These are phyloP conservation scores for Lepidopterella palustris DNA, from an alignment of 495 filamentous ascomycete species.

Conservation along the genomic window DNA sequence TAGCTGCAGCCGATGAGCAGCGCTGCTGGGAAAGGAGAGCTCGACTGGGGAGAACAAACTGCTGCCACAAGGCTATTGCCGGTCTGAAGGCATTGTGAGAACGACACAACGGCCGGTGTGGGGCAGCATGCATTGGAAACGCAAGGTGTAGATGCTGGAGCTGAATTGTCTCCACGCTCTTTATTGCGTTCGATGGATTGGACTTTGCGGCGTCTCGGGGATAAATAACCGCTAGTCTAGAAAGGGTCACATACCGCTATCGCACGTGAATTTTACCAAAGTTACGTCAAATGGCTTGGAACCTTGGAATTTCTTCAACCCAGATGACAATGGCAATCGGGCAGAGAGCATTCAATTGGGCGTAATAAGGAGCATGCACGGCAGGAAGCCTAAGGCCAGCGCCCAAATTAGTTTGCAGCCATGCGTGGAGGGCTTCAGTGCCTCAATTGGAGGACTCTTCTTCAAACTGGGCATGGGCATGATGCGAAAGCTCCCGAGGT, in stretches of 20 bases:
- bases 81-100: slow-evolving; percentile 20
- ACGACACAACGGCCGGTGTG: slow-evolving; percentile 7
- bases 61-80: slow-evolving; percentile 23
- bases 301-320: too few species aligned
- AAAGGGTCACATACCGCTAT: too few species aligned
- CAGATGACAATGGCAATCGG: not conserved
- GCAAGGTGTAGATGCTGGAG: not conserved
- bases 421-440: not conserved
- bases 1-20: not conserved
- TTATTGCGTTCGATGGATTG: not conserved
- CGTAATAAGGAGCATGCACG: not conserved
- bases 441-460: not conserved
- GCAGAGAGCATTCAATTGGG: too few species aligned
- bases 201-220: not conserved
- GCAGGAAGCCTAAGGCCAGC: not conserved
- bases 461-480: not conserved
- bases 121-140: slow-evolving; percentile 12
- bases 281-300: too few species aligned
- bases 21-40: slow-evolving; percentile 2
- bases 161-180: not conserved
- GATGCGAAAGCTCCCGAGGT: not conserved
- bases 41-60: slow-evolving; percentile 16
- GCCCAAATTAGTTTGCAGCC: not conserved
- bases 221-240: not conserved
- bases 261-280: too few species aligned